These are phyloP conservation scores for Kwoniella mangroviensis DNA, from an alignment of 768 basidiomycete genomes.

Conservation along the genomic window DNA sequence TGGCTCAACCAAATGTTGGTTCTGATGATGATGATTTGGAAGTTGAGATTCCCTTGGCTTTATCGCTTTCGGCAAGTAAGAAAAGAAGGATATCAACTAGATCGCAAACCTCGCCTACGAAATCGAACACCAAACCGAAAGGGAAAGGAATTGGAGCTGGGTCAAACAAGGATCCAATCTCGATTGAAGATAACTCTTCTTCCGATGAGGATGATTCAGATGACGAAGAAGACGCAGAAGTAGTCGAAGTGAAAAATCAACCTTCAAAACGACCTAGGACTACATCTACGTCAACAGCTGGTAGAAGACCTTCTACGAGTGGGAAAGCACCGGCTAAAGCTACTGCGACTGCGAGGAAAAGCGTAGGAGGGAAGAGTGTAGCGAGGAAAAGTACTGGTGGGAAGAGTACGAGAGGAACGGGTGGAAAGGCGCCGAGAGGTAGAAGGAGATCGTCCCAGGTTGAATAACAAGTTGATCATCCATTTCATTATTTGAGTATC, in stretches of 20 bases:
- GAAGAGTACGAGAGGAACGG: constrained; percentile 20
- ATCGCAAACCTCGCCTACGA: constrained; percentile 1
- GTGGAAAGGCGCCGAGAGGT: constrained; percentile 28
- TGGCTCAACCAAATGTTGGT: background rate
- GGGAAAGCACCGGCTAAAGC: constrained; percentile 35
- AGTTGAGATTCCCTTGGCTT: background rate
- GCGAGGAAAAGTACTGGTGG: constrained; percentile 25
- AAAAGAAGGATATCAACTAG: constrained; percentile 11
- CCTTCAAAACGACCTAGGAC: constrained; percentile 34
- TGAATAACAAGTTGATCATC: constrained; percentile 1
- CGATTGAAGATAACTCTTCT: constrained; percentile 41
- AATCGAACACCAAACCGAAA: background rate
- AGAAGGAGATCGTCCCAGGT: constrained; percentile 21
- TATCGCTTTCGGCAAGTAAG: background rate
- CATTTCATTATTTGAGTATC: background rate
- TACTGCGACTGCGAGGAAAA: constrained; percentile 35
- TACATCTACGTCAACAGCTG: constrained; percentile 29
- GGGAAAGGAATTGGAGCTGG: constrained; percentile 24
- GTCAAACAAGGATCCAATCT: constrained; percentile 39
- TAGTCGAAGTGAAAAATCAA: constrained; percentile 25
- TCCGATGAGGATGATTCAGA: constrained; percentile 28
- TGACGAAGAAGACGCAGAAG: constrained; percentile 23
- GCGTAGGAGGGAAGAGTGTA: constrained; percentile 28
- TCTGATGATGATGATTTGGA: background rate
- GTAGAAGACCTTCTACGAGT: constrained; percentile 20